phyloP scores from a whole-genome alignment of 805 yeast genomes.

The Kockiozyma suomiensis region DNA sequence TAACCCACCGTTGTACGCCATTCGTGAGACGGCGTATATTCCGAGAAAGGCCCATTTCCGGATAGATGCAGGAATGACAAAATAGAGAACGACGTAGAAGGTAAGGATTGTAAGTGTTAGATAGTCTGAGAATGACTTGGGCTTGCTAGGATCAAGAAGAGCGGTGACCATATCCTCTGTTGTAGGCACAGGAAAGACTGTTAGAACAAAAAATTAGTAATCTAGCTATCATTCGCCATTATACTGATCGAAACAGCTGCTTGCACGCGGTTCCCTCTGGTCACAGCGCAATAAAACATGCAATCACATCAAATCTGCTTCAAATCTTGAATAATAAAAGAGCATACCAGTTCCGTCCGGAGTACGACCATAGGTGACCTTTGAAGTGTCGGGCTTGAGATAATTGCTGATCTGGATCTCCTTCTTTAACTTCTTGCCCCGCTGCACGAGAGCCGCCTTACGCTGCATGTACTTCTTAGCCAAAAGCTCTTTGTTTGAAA shows the following conservation, averaged over 20 bases:
- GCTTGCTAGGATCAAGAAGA: slow-evolving; percentile 71
- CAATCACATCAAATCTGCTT: not conserved
- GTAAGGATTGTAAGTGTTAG: slow-evolving; percentile 54
- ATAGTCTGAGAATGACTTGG: slow-evolving; percentile 68
- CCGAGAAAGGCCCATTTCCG: slow-evolving; percentile 50
- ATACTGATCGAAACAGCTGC: not conserved
- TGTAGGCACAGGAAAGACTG: slow-evolving; percentile 50
- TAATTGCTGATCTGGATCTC: slow-evolving; percentile 28
- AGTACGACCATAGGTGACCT: slow-evolving; percentile 37
- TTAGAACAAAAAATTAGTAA: not conserved
- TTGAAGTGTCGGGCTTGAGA: slow-evolving; percentile 26
- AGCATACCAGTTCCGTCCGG: slow-evolving; percentile 41
- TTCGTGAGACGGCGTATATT: slow-evolving; percentile 72
- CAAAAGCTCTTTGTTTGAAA: slow-evolving; percentile 26
- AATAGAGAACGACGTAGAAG: slow-evolving; percentile 41
- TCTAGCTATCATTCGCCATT: not conserved
- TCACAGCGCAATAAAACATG: too few species aligned
- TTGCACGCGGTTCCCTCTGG: slow-evolving; percentile 15
- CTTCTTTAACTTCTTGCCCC: slow-evolving; percentile 32
- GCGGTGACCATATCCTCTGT: slow-evolving; percentile 86
- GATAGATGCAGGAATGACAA: slow-evolving; percentile 36
- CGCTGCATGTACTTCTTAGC: slow-evolving; percentile 32
- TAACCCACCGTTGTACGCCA: slow-evolving; percentile 76
- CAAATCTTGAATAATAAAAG: too few species aligned
- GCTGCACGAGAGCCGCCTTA: slow-evolving; percentile 28